Evolutionary conservation across 768 basidiomycete genomes (phyloP), one percentile per base, ranked within the genome.

Genomic region (Collybia sordida): DNA sequence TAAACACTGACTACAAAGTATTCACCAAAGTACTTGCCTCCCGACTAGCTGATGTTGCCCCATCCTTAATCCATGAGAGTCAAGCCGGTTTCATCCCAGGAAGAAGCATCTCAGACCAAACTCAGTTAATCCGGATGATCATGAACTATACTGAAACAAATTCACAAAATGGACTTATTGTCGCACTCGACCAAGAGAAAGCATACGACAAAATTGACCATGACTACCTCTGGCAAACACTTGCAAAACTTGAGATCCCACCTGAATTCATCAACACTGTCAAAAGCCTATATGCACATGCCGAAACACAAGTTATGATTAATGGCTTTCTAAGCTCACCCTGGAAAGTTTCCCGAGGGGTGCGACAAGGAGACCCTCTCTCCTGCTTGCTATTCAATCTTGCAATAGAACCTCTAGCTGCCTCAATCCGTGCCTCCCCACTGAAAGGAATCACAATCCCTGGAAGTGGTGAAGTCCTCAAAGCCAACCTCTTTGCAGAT

Each of bases 401-500:
- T n/a, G n/a, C n/a, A n/a, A n/a, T n/a, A n/a, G n/a, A n/a, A n/a
- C n/a, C n/a, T n/a, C n/a, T n/a, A n/a, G n/a, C n/a, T n/a, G n/a
- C n/a, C n/a, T n/a, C n/a, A n/a, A n/a, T n/a, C n/a, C n/a, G n/a
- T n/a, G n/a, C n/a, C n/a, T n/a, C n/a, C n/a, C n/a, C n/a, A n/a
- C n/a, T n/a, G n/a, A n/a, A n/a, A n/a, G n/a, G n/a, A n/a, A n/a
- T n/a, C n/a, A n/a, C n/a, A n/a, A n/a, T n/a, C n/a, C n/a, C n/a
- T n/a, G n/a, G n/a, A n/a, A n/a, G n/a, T n/a, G n/a, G n/a, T 0
- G 58, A 68, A 21, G 31, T 53, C n/a, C 42, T 73, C 0, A 63
- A 72, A 0, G 56, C 58, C 1, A 64, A 58, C 0, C 64, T 77
- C 0, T 78, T 74, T 51, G 71, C 74, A 0, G 71, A 77, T 51